Evolutionary conservation across 495 filamentous ascomycete species (phyloP), one percentile per base, ranked within the genome.

Genomic region (Viridothelium virens): DNA sequence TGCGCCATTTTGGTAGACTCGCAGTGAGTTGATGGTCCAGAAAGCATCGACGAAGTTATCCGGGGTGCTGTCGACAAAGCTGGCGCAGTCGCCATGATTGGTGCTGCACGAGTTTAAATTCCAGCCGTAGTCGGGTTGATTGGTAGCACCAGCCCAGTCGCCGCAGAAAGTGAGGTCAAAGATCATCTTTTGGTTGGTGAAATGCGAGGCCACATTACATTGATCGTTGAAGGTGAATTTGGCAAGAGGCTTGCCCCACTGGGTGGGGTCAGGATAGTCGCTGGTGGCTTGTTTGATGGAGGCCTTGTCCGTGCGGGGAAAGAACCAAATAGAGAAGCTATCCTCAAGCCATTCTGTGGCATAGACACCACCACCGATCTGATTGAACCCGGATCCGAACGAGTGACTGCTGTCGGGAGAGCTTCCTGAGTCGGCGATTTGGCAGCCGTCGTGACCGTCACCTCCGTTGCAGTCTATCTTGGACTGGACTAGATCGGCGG

Each of bases 141-240:
- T 14, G 31, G 53, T 59, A 36, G 53, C 11, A 6, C 90, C 92
- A 14, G 91, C 91, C 91, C 91, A 96, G 67, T 90, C 85, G 47
- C 91, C 92, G 76, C 92, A 96, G 77, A 96, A 91, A 0, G 88
- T 89, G 0, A 85, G 88, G 76, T 96, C 85, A 73, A 96, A 86
- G 63, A 92, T 67, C 62, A 77, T 72, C 50, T 71, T 69, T 46
- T 76, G 73, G 44, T 75, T 70, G 9, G 10, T 65, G 74, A 78
- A 73, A 34, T 69, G 61, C 18, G 63, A 56, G 6, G 67, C 56
- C 36, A 71, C 63, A 34, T 73, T 69, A 61, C 76, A 78, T 50
- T 64, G 62, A 39, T 72, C 84, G 47, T 81, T 68, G 72, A 88
- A 96, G 18, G n/a, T 59, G 31, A 59, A 59, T 66, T 70, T 74